Conservation (phyloP, 441 rosid genomes). For the Oxalis stricta region DNA sequence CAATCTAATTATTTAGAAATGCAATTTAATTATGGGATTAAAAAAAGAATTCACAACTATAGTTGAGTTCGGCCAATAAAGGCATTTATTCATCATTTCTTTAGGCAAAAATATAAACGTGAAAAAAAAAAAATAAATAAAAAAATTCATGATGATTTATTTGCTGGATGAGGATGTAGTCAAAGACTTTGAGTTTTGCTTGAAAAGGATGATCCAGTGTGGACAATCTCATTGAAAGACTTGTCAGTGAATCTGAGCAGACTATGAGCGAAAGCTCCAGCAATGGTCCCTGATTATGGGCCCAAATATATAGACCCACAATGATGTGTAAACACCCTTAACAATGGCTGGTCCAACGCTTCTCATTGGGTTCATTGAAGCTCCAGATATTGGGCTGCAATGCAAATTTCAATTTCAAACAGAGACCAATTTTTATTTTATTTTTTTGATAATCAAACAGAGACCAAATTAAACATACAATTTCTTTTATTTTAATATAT, state of each 20-base stretch:
- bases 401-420: neutral
- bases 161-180: too few relatives aligned
- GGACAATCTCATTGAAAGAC: conserved; percentile 25
- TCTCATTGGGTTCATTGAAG: conserved; percentile 82
- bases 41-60: too few relatives aligned
- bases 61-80: too few relatives aligned
- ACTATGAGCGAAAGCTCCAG: conserved; percentile 40
- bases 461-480: neutral
- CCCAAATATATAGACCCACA: conserved; percentile 60
- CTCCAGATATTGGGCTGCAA: conserved; percentile 65
- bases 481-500: neutral
- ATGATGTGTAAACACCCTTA: conserved; percentile 28
- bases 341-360: conserved; percentile 69
- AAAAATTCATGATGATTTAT: too few relatives aligned
- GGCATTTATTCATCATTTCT: too few relatives aligned
- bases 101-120: too few relatives aligned
- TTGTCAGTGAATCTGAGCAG: conserved; percentile 30
- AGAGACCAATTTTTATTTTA: too few relatives aligned
- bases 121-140: too few relatives aligned
- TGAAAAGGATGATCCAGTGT: conserved; percentile 13
- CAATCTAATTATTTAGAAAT: too few relatives aligned
- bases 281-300: conserved; percentile 42
- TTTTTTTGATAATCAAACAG: neutral
- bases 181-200: conserved; percentile 3
- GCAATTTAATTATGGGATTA: too few relatives aligned